phyloP scores from a whole-genome alignment of 164 flowering plant genomes.

The Piper betle region DNA sequence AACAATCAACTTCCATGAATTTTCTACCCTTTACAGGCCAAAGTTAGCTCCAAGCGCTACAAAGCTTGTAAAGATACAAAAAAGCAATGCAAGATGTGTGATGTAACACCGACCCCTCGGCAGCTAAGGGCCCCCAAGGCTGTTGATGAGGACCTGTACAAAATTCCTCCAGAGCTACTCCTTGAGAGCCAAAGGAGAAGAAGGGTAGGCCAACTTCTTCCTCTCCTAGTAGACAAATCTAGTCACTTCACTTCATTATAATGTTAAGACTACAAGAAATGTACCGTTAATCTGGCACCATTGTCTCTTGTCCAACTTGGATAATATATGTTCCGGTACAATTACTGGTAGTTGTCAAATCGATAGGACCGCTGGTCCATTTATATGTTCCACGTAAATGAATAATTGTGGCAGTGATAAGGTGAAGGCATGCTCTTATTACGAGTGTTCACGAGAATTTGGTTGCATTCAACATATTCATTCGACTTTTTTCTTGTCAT shows the following conservation, averaged over 20 bases:
- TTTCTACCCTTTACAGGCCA: neutral
- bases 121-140: slow-evolving; percentile 34
- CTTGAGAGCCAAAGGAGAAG: slow-evolving; percentile 15
- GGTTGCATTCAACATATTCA: neutral
- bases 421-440: neutral
- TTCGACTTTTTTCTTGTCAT: neutral
- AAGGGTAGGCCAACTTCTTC: slow-evolving; percentile 15
- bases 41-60: neutral
- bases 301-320: too few relatives aligned
- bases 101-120: slow-evolving; percentile 23
- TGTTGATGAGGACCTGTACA: slow-evolving; percentile 73
- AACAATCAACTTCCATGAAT: neutral
- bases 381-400: neutral
- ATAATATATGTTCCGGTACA: too few relatives aligned
- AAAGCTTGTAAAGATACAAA: slow-evolving; percentile 23
- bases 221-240: neutral
- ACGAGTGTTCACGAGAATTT: neutral
- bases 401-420: neutral
- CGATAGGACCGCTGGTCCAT: too few relatives aligned
- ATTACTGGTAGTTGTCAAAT: too few relatives aligned
- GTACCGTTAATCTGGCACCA: too few relatives aligned
- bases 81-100: slow-evolving; percentile 22
- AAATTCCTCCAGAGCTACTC: slow-evolving; percentile 56
- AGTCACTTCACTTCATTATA: too few relatives aligned
- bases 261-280: too few relatives aligned